A percentile compares a stretch with the other conserved stretches of the same genome.
Conservation (phyloP, 371 early-diverging fungal species). For the Blakeslea trispora region DNA sequence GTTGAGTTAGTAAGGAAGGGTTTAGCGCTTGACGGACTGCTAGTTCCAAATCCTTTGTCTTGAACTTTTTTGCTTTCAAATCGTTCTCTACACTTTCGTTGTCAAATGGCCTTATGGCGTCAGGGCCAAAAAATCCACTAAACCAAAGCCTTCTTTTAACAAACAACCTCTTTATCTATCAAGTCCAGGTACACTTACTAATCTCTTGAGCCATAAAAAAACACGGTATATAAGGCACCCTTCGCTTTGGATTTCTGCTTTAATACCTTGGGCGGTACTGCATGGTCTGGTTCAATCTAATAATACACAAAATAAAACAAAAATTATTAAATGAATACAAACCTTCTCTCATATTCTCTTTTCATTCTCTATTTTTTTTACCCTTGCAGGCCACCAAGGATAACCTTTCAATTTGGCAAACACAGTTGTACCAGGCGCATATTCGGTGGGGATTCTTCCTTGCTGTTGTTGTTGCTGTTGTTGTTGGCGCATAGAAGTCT, state of each 20-base stretch:
- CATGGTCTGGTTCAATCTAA: conserved; percentile 61
- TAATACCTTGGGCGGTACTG: conserved; percentile 56
- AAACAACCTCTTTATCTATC: no score
- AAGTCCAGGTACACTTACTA: conserved; percentile 55
- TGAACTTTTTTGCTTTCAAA: conserved; percentile 39
- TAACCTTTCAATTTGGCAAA: conserved; percentile 77
- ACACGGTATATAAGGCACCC: conserved; percentile 61
- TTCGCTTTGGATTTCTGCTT: conserved; percentile 58
- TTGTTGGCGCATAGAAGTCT: background rate
- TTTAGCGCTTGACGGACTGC: conserved; percentile 48
- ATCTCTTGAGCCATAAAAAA: conserved; percentile 72
- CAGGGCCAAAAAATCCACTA: conserved; percentile 46
- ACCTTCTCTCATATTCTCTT: conserved; percentile 1
- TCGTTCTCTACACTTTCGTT: conserved; percentile 27
- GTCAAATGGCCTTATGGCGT: conserved; percentile 38
- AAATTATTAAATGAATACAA: background rate
- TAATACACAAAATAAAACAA: background rate
- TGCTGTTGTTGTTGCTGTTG: conserved; percentile 15
- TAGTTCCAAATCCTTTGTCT: conserved; percentile 33
- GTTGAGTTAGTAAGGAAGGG: conserved; percentile 15
- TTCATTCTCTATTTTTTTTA: conserved; percentile 32
- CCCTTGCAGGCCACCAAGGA: conserved; percentile 82
- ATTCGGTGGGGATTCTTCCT: conserved; percentile 22
- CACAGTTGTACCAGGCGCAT: conserved; percentile 64
- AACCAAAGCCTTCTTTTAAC: background rate